Conservation (phyloP, 176 grass and related monocot species). For the Cenchrus purpureus region DNA sequence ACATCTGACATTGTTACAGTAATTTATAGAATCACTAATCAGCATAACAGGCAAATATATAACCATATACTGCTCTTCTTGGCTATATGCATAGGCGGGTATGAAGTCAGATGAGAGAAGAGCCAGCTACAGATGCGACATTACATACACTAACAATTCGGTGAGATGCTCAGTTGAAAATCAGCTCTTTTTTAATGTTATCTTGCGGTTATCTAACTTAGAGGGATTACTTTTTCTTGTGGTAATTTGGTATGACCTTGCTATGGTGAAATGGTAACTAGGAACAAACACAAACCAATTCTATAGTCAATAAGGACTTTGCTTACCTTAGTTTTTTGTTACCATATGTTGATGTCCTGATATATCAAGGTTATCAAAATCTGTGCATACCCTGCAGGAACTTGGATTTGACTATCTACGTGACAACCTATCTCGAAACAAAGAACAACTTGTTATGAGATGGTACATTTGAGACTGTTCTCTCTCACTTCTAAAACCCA, state of each 20-base stretch:
- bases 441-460: slow-evolving; percentile 93
- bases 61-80: slow-evolving; percentile 30
- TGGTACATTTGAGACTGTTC: slow-evolving; percentile 59
- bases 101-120: slow-evolving; percentile 82
- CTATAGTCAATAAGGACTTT: slow-evolving; percentile 1
- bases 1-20: slow-evolving; percentile 27
- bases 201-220: slow-evolving; percentile 10
- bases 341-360: background rate
- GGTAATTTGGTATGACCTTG: background rate
- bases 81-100: slow-evolving; percentile 50
- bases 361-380: slow-evolving; percentile 43
- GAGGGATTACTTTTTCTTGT: slow-evolving; percentile 19
- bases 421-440: slow-evolving; percentile 78
- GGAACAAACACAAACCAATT: background rate
- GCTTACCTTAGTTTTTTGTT: slow-evolving; percentile 25
- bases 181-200: slow-evolving; percentile 7
- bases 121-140: slow-evolving; percentile 82
- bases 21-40: slow-evolving; percentile 5
- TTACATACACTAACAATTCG: slow-evolving; percentile 96
- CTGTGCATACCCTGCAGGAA: slow-evolving; percentile 61
- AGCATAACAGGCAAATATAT: slow-evolving; percentile 36
- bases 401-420: slow-evolving; percentile 98
- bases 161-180: slow-evolving; percentile 52
- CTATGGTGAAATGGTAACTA: background rate
- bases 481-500: slow-evolving; percentile 4